Evolutionary conservation across 164 flowering plant species (phyloP).

Genomic region (Stephania japonica): DNA sequence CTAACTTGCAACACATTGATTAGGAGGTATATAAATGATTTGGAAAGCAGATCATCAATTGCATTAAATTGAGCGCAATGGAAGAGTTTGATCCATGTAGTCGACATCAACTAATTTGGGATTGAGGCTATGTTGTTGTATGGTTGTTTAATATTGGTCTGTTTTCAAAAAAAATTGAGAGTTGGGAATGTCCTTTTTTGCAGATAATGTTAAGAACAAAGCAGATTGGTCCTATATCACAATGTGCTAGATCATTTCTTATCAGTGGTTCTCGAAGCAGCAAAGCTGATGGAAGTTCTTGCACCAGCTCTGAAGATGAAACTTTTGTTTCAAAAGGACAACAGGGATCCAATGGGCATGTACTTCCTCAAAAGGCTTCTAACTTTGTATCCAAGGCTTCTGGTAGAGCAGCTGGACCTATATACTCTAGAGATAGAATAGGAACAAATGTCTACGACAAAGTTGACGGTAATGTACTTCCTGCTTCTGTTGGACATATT

Average conservation of each 20-base stretch:
- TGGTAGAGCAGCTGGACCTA: conserved; percentile 24
- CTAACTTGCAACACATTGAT: no score
- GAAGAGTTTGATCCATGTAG: no score
- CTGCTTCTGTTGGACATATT: conserved; percentile 33
- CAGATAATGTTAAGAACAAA: conserved; percentile 83
- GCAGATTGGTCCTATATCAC: conserved; percentile 69
- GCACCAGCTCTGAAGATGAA: conserved; percentile 72
- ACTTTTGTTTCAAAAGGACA: conserved; percentile 46
- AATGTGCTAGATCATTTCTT: conserved; percentile 69
- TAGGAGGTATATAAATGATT: no score
- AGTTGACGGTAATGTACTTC: conserved; percentile 20
- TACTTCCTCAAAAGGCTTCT: conserved; percentile 31
- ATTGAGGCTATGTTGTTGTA: no score
- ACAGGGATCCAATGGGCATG: conserved; percentile 25
- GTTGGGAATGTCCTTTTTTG: conserved; percentile 10
- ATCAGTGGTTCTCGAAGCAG: conserved; percentile 63
- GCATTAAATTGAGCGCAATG: no score
- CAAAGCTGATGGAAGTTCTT: conserved; percentile 71
- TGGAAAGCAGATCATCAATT: no score
- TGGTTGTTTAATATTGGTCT: background rate
- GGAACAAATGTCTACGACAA: conserved; percentile 26
- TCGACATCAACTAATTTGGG: no score
- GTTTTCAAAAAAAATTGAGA: background rate
- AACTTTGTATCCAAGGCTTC: conserved; percentile 32
- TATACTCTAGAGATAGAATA: conserved; percentile 27